Base-by-base conservation (phyloP, 306 rosid genomes). In the Sophora flavescens region DNA sequence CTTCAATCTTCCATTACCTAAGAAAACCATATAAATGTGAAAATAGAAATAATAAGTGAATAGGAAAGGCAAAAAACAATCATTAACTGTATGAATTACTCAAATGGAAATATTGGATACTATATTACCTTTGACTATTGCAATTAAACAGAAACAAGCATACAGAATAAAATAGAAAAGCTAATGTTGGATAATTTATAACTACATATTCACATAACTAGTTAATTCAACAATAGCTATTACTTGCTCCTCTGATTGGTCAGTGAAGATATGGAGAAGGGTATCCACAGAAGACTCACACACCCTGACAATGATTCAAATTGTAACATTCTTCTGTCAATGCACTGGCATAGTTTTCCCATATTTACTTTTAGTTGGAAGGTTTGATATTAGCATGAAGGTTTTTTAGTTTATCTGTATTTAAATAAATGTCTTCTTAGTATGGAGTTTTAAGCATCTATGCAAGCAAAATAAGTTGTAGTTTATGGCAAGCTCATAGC, bases 201-300 rank as follows among this genome's bases (percentile, higher is more conserved):
- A 22, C 22, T 22, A 22, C 22, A 22, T 22, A 22, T 22, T 22
- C 22, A 22, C 22, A 22, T 22, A 0, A 22, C 22, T 22, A 22
- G 22, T 22, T 22, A 22, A 22, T 22, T 22, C 22, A 22, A 0
- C 22, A 22, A 1, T 22, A 22, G 22, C 22, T 22, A 22, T 92
- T 88, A 88, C 91, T 5, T 84, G 89, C 62, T 92, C 96, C 14
- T 85, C 89, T 6, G 96, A 92, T 59, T 90, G 93, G 3, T 86
- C 91, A 0, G 91, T 86, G 70, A 88, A 87, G 60, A 70, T 88
- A 18, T 92, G 97, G 97, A 86, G 93, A 82, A 88, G 90, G 60
- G 84, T 89, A 0, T 92, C 80, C 83, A 84, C 83, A 16, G 95
- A 89, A 59, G 81, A 87, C 80, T 89, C 96, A 2, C 96, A 92